phyloP scores from a whole-genome alignment of 2,329 filamentous ascomycete species.

The Colletotrichum tropicale region DNA sequence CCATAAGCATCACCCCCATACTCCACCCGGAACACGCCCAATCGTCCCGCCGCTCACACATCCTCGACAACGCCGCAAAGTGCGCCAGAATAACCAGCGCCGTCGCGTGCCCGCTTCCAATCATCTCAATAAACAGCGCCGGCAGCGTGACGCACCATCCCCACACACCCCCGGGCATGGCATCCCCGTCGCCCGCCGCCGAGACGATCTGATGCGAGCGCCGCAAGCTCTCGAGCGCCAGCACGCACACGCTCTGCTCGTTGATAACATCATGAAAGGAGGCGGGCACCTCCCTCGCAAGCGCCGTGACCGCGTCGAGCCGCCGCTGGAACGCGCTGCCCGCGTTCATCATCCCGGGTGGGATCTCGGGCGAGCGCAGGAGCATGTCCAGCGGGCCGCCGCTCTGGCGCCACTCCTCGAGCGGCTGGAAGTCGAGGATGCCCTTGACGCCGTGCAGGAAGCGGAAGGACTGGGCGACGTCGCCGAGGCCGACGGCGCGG shows the following conservation, averaged over 20 bases:
- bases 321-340: not conserved
- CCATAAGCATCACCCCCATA: constrained; percentile 12
- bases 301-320: constrained; percentile 13
- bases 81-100: constrained; percentile 25
- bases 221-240: constrained; percentile 21
- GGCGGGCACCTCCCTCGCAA: constrained; percentile 13
- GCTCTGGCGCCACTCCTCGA: constrained; percentile 24
- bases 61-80: constrained; percentile 15
- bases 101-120: constrained; percentile 10
- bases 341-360: not conserved
- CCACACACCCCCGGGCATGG: constrained; percentile 5
- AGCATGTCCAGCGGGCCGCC: constrained; percentile 20
- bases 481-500: constrained; percentile 26
- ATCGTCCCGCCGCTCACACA: not conserved
- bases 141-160: constrained; percentile 19
- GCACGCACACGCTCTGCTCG: constrained; percentile 10
- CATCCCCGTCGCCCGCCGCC: not conserved
- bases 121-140: constrained; percentile 21
- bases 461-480: constrained; percentile 34
- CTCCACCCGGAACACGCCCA: constrained; percentile 22
- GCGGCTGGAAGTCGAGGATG: constrained; percentile 30
- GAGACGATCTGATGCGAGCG: not conserved
- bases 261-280: constrained; percentile 5
- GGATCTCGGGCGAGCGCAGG: not conserved
- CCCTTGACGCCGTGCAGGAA: constrained; percentile 33